phyloP scores from a whole-genome alignment of 2,329 filamentous ascomycete genomes.

The Pyrenophora graminea region DNA sequence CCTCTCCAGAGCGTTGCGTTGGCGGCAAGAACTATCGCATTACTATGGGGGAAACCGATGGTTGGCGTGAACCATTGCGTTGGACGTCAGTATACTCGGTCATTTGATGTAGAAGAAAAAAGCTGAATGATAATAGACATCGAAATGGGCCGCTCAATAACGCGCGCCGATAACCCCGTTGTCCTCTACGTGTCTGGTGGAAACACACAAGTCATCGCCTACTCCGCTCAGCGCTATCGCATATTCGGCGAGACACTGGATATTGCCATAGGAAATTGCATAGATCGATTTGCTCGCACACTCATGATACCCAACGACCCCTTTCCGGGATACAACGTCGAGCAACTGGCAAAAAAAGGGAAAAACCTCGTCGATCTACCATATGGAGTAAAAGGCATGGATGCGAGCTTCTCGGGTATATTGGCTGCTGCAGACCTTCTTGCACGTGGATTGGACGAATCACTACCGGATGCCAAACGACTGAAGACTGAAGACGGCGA shows the following conservation, averaged over 20 bases:
- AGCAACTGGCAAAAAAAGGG: conserved; percentile 81
- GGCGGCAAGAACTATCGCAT: conserved; percentile 76
- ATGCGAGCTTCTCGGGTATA: conserved; percentile 94
- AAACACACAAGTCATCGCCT: conserved; percentile 97
- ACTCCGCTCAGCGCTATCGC: conserved; percentile 89
- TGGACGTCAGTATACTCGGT: conserved; percentile 61
- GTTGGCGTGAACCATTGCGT: conserved; percentile 98
- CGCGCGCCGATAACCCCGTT: conserved; percentile 85
- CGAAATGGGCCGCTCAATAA: conserved; percentile 95
- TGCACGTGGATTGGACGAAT: conserved; percentile 65
- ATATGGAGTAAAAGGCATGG: conserved; percentile 98
- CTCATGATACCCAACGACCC: conserved; percentile 93
- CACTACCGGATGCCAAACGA: conserved; percentile 44
- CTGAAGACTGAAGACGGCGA: conserved; percentile 55
- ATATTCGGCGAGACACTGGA: conserved; percentile 98
- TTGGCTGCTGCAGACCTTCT: conserved; percentile 80
- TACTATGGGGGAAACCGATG: conserved; percentile 86
- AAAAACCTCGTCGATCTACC: conserved; percentile 80
- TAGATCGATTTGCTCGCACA: conserved; percentile 92
- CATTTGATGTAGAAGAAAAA: not conserved
- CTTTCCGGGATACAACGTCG: conserved; percentile 96
- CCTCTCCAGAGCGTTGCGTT: conserved; percentile 86
- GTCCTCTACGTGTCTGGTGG: conserved; percentile 95
- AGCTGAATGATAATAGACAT: conserved; percentile 62
- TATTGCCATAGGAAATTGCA: conserved; percentile 95